Base-by-base conservation (phyloP, 257 asterid genomes). In the Rehmannia glutinosa region DNA sequence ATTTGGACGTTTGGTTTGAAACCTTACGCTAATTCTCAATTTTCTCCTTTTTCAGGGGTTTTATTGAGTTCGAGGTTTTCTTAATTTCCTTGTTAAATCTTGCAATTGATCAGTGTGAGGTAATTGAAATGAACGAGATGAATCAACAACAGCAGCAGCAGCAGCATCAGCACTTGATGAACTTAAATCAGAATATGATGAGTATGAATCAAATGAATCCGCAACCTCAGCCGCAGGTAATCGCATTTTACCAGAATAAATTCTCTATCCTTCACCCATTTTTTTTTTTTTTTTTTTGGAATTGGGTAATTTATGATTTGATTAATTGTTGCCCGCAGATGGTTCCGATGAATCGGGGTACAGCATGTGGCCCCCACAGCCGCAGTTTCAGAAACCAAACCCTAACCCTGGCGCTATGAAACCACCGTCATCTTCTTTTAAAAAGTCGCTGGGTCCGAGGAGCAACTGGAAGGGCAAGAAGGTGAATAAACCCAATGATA, bases 381-480 rank as follows among this genome's bases (percentile, higher is more conserved):
- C 71, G 11, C 84, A 69, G 56, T 86, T 72, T 53, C 84, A 69
- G 21, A 87, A 78, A 76, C 76, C 75, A 23, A 78, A 54, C 25
- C 71, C 73, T 23, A 74, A 39, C 24, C 58, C 66, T 45, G 80
- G 73, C 5, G 52, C 80, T n/a, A 47, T 63, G 64, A 76, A 81
- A 61, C 87, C 76, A 42, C 86, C 64, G 15, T 41, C 62, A 2
- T 46, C 78, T 21, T 68, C 46, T 51, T 42, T 75, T 49, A 75
- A 64, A 2, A 78, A 81, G 66, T 42, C 82, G 20, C 71, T 87
- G 69, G 95, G 89, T 12, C 86, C 88, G 13, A 68, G 91, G 64
- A 87, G 68, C 58, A 82, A 81, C 53, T 87, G 95, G 95, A 87
- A 87, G 75, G 95, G 95, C 3, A 86, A 86, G 58, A 80, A 80